phyloP scores from a whole-genome alignment of 768 basidiomycete genomes.

The Jaapia argillacea region DNA sequence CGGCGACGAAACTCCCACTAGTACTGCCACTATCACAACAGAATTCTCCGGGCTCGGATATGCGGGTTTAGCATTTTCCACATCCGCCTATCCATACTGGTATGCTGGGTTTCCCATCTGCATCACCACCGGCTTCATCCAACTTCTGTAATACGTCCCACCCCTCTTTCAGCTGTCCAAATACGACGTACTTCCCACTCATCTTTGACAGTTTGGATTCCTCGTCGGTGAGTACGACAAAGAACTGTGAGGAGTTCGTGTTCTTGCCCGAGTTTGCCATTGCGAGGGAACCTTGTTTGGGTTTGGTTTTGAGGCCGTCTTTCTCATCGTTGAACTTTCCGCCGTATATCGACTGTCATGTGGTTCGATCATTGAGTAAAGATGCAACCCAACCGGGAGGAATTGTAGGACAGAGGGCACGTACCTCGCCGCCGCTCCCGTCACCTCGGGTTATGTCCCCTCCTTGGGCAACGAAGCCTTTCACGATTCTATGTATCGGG shows the following conservation, averaged over 20 bases:
- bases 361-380: constrained; percentile 4
- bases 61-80: no score
- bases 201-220: constrained; percentile 32
- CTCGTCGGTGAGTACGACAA: constrained; percentile 34
- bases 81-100: no score
- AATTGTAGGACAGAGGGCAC: constrained; percentile 8
- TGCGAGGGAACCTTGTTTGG: constrained; percentile 32
- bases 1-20: no score
- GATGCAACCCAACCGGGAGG: neutral
- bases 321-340: constrained; percentile 42
- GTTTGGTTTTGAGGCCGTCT: constrained; percentile 32
- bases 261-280: constrained; percentile 46
- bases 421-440: constrained; percentile 44
- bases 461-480: no score
- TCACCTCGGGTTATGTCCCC: constrained; percentile 44
- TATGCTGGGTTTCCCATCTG: no score
- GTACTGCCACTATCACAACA: no score
- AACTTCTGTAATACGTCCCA: constrained; percentile 25
- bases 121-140: no score
- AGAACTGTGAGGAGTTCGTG: constrained; percentile 40
- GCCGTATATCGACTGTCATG: constrained; percentile 31
- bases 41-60: no score
- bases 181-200: constrained; percentile 38
- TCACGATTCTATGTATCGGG: no score
- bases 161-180: constrained; percentile 26